Conservation (phyloP, 768 basidiomycete genomes). For the Chalciporus pseudorubinellus region DNA sequence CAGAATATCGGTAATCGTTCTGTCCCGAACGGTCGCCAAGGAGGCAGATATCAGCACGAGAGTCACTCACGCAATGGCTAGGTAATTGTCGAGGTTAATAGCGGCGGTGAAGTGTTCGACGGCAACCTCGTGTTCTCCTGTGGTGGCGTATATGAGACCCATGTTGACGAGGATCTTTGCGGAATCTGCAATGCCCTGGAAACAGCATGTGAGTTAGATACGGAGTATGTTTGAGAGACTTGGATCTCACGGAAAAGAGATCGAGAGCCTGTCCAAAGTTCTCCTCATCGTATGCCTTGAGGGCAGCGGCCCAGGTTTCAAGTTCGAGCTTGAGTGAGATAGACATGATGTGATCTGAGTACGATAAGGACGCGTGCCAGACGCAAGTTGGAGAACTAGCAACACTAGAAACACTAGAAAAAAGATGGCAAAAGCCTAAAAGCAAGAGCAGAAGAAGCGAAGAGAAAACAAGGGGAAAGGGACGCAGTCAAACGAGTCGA, state of each 20-base stretch:
- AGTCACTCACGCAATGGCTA: slow-evolving; percentile 77
- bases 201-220: not conserved
- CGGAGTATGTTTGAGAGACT: not conserved
- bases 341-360: slow-evolving; percentile 24
- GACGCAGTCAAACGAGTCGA: slow-evolving; percentile 16
- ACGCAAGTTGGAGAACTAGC: slow-evolving; percentile 20
- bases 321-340: slow-evolving; percentile 70
- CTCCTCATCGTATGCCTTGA: slow-evolving; percentile 83
- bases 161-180: slow-evolving; percentile 93
- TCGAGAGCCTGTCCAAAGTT: slow-evolving; percentile 75
- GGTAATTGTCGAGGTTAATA: slow-evolving; percentile 73
- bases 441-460: slow-evolving; percentile 1
- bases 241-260: slow-evolving; percentile 62
- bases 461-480: not conserved
- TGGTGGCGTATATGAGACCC: slow-evolving; percentile 89
- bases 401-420: not conserved
- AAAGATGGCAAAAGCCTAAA: not conserved
- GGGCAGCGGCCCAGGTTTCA: slow-evolving; percentile 83
- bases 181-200: slow-evolving; percentile 75
- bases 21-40: too few relatives aligned
- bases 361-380: slow-evolving; percentile 25
- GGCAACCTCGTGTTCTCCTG: slow-evolving; percentile 84
- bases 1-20: too few relatives aligned
- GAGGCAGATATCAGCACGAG: too few relatives aligned
- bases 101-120: slow-evolving; percentile 81